Conservation (phyloP, 164 flowering plant species). For the Chimonanthus praecox region DNA sequence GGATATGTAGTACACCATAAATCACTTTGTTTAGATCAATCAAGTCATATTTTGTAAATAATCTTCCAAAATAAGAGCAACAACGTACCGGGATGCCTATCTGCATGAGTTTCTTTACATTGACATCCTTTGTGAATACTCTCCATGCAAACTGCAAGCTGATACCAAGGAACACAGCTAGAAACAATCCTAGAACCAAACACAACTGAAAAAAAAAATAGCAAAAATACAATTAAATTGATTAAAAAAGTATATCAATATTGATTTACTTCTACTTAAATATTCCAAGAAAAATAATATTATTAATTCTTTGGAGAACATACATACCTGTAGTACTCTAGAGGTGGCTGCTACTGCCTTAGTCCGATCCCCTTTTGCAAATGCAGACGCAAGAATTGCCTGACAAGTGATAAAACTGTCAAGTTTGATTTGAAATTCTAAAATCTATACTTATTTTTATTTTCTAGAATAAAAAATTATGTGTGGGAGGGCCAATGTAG, state of each 20-base stretch:
- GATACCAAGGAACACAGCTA: constrained; percentile 54
- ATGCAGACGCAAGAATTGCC: constrained; percentile 89
- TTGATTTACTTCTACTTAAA: background rate
- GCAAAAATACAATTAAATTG: background rate
- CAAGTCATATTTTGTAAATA: background rate
- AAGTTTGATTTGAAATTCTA: background rate
- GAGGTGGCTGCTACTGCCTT: constrained; percentile 59
- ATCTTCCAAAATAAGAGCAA: background rate
- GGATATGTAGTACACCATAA: no score
- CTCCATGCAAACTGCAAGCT: constrained; percentile 56
- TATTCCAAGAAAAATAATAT: background rate
- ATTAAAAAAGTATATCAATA: background rate
- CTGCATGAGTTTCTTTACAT: constrained; percentile 53
- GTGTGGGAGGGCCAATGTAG: no score
- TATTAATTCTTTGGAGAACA: background rate
- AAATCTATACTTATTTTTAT: no score
- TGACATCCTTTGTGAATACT: constrained; percentile 53
- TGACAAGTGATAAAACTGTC: constrained; percentile 15
- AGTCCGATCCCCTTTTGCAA: constrained; percentile 64
- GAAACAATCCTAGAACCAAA: constrained; percentile 56
- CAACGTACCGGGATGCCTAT: constrained; percentile 67
- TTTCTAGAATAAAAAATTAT: no score
- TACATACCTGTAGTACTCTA: constrained; percentile 73
- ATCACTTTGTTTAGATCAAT: no score
- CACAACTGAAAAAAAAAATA: constrained; percentile 55